Base-by-base conservation (phyloP, 352 stramenopile genomes). In the Phytophthora litchii region DNA sequence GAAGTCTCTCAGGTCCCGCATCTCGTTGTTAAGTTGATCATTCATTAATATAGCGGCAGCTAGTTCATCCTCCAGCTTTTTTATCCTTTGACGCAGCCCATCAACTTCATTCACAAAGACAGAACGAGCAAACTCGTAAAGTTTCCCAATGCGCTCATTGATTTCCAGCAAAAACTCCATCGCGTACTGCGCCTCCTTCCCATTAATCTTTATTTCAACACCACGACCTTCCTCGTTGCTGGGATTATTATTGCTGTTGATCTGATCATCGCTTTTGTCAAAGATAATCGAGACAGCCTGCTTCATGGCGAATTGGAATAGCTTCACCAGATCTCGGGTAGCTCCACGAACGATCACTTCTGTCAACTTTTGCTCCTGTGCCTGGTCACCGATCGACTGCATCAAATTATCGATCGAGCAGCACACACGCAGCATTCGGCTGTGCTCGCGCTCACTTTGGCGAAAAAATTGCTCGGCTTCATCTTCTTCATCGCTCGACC, bases 331-430 rank as follows among this genome's bases (percentile, higher is more conserved):
- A 38, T 79, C 68, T 9, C 58, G 69, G 0, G 80, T 74, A 5
- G 80, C 67, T 4, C 70, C 76, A 13, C 70, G 70, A 4, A 64
- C 74, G 52, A 89, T 78, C 0, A 62, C 70, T 11, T 80, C 55
- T 20, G 74, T 67, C 11, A 71, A 59, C 35, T 87, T 90, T 25
- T 88, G 53, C 35, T 86, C 63, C 29, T 86, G 72, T 6, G 76
- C 60, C 4, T 66, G 76, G 43, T 77, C 74, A 0, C 69, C 69
- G 7, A 90, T 79, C 1, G 78, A 75, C 9, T 88, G 48, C 17
- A 90, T 60, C 3, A 90, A 42, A 29, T 88, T 90, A 49, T 90
- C 78, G 17, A 90, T 54, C 3, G 80, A 90, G 49, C 78, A 88
- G 51, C 78, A 88, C 4, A 88, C 78, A 17, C 78, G 78, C 4